Evolutionary conservation across 192 early-diverging fungal genomes (phyloP).

Genomic region (Gamsiella multidivaricata): DNA sequence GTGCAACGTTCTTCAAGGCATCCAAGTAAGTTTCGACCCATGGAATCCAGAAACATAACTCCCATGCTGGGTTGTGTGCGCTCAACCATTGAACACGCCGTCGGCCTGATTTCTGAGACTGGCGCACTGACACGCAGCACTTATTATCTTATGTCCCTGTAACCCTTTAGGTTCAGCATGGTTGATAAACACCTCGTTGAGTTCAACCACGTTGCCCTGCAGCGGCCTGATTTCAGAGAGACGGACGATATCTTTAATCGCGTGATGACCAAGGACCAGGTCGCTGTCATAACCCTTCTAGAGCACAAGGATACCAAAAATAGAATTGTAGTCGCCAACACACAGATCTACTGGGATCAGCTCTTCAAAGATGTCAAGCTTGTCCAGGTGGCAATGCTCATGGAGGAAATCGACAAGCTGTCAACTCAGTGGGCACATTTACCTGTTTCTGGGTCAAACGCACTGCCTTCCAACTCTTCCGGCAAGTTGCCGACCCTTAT

Average conservation of each 20-base stretch:
- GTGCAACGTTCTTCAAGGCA: slow-evolving; percentile 92
- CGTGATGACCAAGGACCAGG: slow-evolving; percentile 97
- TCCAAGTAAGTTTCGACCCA: slow-evolving; percentile 76
- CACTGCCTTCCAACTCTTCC: slow-evolving; percentile 40
- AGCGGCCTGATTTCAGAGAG: slow-evolving; percentile 87
- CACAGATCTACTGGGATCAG: slow-evolving; percentile 96
- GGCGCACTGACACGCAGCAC: too few relatives aligned
- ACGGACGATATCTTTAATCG: slow-evolving; percentile 96
- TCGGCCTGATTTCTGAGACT: too few relatives aligned
- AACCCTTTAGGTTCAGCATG: slow-evolving; percentile 79
- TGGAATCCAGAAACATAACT: too few relatives aligned
- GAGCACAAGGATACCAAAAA: slow-evolving; percentile 82
- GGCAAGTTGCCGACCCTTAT: slow-evolving; percentile 75
- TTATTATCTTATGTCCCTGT: slow-evolving; percentile 25
- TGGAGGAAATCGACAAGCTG: slow-evolving; percentile 86
- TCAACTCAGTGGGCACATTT: slow-evolving; percentile 62
- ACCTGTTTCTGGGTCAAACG: slow-evolving; percentile 30
- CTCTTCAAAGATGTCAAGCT: slow-evolving; percentile 93
- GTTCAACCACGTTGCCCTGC: slow-evolving; percentile 93
- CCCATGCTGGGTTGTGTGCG: too few relatives aligned
- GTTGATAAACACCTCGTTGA: slow-evolving; percentile 91
- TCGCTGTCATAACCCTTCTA: slow-evolving; percentile 85
- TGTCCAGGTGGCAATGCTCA: slow-evolving; percentile 93
- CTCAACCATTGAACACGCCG: too few relatives aligned
- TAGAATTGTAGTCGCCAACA: slow-evolving; percentile 83